These are phyloP conservation scores for Cucurbitaria berberidis DNA, from an alignment of 2,329 filamentous ascomycete genomes.

Conservation along the genomic window DNA sequence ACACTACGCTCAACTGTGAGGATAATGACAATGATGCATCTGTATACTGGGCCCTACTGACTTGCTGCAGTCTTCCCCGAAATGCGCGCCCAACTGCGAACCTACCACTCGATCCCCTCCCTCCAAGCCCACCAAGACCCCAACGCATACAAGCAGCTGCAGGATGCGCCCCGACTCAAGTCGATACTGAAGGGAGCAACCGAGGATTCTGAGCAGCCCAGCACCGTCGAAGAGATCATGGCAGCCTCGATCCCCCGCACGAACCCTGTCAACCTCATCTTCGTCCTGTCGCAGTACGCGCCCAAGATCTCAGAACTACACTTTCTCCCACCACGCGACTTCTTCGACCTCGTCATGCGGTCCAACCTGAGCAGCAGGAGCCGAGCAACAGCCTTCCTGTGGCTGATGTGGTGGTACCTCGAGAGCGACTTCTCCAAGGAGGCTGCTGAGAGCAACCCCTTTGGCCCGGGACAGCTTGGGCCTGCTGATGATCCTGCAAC, in stretches of 20 bases:
- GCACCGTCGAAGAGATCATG: slow-evolving; percentile 82
- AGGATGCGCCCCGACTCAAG: slow-evolving; percentile 94
- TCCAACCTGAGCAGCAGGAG: slow-evolving; percentile 80
- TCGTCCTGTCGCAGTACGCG: slow-evolving; percentile 88
- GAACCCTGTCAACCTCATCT: slow-evolving; percentile 96
- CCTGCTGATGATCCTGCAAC: slow-evolving; percentile 45
- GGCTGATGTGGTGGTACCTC: slow-evolving; percentile 99
- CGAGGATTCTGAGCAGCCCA: slow-evolving; percentile 86
- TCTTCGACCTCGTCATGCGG: slow-evolving; percentile 96
- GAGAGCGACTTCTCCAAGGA: slow-evolving; percentile 93
- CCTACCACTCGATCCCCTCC: slow-evolving; percentile 96
- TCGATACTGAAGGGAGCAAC: slow-evolving; percentile 97
- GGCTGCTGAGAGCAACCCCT: slow-evolving; percentile 88
- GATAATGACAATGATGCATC: slow-evolving; percentile 17
- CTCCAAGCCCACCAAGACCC: slow-evolving; percentile 94
- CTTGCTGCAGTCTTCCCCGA: slow-evolving; percentile 83
- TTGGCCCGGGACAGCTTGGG: slow-evolving; percentile 65
- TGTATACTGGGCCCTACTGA: slow-evolving; percentile 13
- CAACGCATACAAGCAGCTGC: slow-evolving; percentile 95
- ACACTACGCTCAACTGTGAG: slow-evolving; percentile 96
- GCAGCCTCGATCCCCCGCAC: slow-evolving; percentile 73
- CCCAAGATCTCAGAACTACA: slow-evolving; percentile 92
- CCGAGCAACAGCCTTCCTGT: slow-evolving; percentile 86
- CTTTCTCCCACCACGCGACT: slow-evolving; percentile 83
- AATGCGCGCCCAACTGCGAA: slow-evolving; percentile 96